Base-by-base conservation (phyloP, 1,284 basidiomycete genomes). In the Cryptococcus sp. region DNA sequence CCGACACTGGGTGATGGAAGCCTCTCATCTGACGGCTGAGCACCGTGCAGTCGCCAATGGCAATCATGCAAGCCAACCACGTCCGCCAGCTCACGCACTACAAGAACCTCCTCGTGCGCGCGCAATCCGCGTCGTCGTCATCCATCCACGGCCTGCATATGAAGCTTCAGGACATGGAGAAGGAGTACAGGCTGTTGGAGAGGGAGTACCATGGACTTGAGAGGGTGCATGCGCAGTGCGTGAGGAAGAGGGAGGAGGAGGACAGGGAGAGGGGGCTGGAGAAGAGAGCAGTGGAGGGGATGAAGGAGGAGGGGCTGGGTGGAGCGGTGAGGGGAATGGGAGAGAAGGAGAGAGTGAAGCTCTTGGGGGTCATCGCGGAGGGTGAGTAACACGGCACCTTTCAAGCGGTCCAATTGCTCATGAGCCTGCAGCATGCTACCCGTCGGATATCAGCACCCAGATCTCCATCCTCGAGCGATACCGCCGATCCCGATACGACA, bases 391-490 rank as follows among this genome's bases (percentile, higher is more conserved):
- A 9, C 4, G 5, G 28, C 28, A 33, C 28, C 5, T 11, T n/a
- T n/a, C n/a, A n/a, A 11, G 16, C 9, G 16, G 3, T 5, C n/a
- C 16, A 37, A 38, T n/a, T 48, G 18, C 28, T 33, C 28, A 33
- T 33, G 28, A 4, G 28, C 52, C 23, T 42, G 6, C 51, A 75
- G 73, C 68, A 0, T 71, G 68, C 51, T 56, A 69, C n/a, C 72
- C 73, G 0, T 68, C 68, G 2, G 73, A 76, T 39, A 66, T 75
- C 7, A 60, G 80, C 85, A 36, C 88, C 84, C 76, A 76, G 73
- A 89, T 92, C 47, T 80, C 87, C 0, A 81, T 91, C 5, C 82
- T 95, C 18, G 84, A 92, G 72, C 88, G 88, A 72, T 91, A 92
- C 64, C 82, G 84, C 46, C 84, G 83, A 63, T 85, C 85, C 21